These are phyloP conservation scores for Schoenoplectus triqueter DNA, from an alignment of 202 grass and related monocot species.

Conservation along the genomic window DNA sequence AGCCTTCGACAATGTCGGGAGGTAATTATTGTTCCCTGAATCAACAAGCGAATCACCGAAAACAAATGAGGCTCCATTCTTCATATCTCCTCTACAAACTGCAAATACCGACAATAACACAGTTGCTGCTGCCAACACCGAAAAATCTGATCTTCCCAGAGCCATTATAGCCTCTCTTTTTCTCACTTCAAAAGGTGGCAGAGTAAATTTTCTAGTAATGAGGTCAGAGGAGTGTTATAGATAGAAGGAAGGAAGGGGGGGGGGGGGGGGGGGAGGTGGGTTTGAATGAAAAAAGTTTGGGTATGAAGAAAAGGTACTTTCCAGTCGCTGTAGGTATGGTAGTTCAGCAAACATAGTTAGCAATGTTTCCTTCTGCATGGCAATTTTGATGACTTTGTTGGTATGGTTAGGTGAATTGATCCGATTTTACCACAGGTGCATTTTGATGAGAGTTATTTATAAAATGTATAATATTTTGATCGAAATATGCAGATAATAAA, in stretches of 20 bases:
- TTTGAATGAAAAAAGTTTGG: constrained; percentile 22
- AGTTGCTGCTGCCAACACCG: not conserved
- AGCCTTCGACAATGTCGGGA: constrained; percentile 71
- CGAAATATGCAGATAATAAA: not conserved
- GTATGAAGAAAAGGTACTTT: not conserved
- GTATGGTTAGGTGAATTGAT: constrained; percentile 12
- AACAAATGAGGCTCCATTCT: constrained; percentile 69
- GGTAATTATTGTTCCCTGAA: constrained; percentile 93
- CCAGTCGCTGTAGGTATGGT: constrained; percentile 27
- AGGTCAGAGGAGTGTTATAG: constrained; percentile 18
- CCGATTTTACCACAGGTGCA: not conserved
- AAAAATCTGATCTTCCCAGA: not conserved
- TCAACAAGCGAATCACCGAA: constrained; percentile 94
- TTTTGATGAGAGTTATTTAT: not conserved
- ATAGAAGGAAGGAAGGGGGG: constrained; percentile 4
- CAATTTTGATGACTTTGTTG: not conserved
- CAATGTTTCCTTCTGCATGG: not conserved
- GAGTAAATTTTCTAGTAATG: constrained; percentile 27
- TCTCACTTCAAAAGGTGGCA: not conserved
- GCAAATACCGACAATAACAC: constrained; percentile 11
- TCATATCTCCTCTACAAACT: constrained; percentile 29
- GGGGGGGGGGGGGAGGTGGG: constrained; percentile 30
- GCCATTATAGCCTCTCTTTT: constrained; percentile 19
- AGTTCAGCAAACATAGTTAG: constrained; percentile 34
- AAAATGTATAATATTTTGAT: not conserved